These are phyloP conservation scores for Ustilago shanxiensis DNA, from an alignment of 1,284 basidiomycete species.

Conservation along the genomic window DNA sequence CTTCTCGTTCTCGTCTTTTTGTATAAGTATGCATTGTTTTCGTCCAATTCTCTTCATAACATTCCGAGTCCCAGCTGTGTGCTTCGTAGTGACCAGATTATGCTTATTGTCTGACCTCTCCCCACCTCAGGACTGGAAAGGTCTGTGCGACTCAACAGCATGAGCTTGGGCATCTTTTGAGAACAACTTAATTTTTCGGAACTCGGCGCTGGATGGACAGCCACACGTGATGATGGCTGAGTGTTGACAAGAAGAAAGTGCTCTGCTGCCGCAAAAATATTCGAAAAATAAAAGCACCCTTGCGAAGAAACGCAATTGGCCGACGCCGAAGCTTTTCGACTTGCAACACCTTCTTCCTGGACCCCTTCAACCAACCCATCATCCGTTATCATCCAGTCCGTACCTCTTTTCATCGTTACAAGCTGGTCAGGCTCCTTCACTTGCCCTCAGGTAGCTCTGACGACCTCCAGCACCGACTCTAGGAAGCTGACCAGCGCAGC, in stretches of 20 bases:
- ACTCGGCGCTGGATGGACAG: not conserved
- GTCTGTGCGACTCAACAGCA: not conserved
- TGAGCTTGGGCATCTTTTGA: not conserved
- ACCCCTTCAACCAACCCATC: slow-evolving; percentile 18
- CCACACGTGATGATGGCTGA: slow-evolving; percentile 26
- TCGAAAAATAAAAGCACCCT: not conserved
- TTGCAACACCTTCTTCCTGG: slow-evolving; percentile 24
- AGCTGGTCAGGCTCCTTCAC: not conserved
- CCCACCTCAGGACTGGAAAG: too few relatives aligned
- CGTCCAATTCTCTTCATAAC: not conserved
- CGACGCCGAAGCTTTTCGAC: slow-evolving; percentile 15
- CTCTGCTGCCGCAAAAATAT: slow-evolving; percentile 21
- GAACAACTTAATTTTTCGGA: slow-evolving; percentile 12
- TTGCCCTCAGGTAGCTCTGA: not conserved
- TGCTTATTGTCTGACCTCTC: too few relatives aligned
- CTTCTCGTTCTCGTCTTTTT: slow-evolving; percentile 14
- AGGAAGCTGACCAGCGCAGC: not conserved
- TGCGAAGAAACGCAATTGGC: slow-evolving; percentile 28
- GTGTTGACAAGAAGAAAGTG: slow-evolving; percentile 8
- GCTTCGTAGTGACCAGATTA: too few relatives aligned
- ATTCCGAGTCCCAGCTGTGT: too few relatives aligned
- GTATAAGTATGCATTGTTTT: slow-evolving; percentile 44
- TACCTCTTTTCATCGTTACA: not conserved
- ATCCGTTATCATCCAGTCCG: not conserved
- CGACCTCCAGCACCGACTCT: not conserved